These are phyloP conservation scores for Fusarium zealandicum DNA, from an alignment of 2,329 filamentous ascomycete species.

Conservation along the genomic window DNA sequence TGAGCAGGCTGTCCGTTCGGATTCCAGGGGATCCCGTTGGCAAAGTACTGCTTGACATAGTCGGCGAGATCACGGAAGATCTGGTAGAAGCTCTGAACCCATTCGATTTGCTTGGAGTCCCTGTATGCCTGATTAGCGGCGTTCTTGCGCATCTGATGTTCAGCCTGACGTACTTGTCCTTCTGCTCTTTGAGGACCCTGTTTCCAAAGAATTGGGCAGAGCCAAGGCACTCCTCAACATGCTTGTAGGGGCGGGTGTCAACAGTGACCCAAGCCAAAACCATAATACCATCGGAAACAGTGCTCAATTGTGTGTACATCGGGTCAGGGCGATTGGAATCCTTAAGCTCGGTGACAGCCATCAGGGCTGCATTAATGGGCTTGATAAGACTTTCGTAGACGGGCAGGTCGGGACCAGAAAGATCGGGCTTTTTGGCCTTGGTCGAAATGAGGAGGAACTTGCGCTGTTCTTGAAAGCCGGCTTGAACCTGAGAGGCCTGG, in stretches of 20 bases:
- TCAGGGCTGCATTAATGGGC: constrained; percentile 83
- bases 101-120: constrained; percentile 82
- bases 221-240: constrained; percentile 82
- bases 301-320: constrained; percentile 81
- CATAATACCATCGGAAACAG: constrained; percentile 89
- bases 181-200: constrained; percentile 88
- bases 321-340: constrained; percentile 80
- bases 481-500: constrained; percentile 60
- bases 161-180: constrained; percentile 62
- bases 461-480: constrained; percentile 83
- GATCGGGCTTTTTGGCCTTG: constrained; percentile 90
- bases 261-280: constrained; percentile 90
- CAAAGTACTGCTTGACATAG: constrained; percentile 85
- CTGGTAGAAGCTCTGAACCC: constrained; percentile 91
- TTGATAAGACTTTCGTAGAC: constrained; percentile 81
- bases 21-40: constrained; percentile 87
- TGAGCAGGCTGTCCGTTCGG: constrained; percentile 74
- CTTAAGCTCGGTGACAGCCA: constrained; percentile 79
- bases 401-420: constrained; percentile 64
- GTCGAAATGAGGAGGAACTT: constrained; percentile 87
- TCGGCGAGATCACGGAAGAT: constrained; percentile 84
- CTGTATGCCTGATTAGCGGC: constrained; percentile 51
- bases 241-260: constrained; percentile 82
- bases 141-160: neutral
- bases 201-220: constrained; percentile 95